Conservation (phyloP, 2,329 filamentous ascomycete genomes). For the Pseudocercospora macadamiae region DNA sequence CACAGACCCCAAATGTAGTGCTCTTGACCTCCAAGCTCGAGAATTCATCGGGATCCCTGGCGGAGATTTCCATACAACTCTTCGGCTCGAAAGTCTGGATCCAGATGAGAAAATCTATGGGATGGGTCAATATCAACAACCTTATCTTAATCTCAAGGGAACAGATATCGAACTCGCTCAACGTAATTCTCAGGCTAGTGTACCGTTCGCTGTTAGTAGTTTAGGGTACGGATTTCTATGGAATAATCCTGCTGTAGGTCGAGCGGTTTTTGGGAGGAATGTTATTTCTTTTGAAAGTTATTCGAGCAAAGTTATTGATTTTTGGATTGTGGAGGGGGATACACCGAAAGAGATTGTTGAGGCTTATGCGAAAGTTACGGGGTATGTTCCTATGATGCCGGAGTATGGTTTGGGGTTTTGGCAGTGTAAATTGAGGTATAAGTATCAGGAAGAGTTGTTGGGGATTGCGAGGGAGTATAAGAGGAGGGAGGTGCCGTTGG, state of each 20-base stretch:
- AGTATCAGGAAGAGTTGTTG: slow-evolving; percentile 66
- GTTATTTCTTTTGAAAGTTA: slow-evolving; percentile 64
- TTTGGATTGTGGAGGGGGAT: slow-evolving; percentile 65
- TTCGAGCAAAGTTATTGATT: slow-evolving; percentile 62
- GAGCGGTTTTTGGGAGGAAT: slow-evolving; percentile 64
- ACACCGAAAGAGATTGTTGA: slow-evolving; percentile 60
- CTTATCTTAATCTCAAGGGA: slow-evolving; percentile 65
- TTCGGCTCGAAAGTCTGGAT: slow-evolving; percentile 59
- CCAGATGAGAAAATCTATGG: slow-evolving; percentile 65
- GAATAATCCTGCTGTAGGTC: slow-evolving; percentile 67
- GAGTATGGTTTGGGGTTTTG: slow-evolving; percentile 70
- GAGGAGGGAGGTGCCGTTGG: slow-evolving; percentile 58
- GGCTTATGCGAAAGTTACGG: slow-evolving; percentile 60
- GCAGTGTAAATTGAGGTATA: slow-evolving; percentile 69
- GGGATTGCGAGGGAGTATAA: slow-evolving; percentile 63
- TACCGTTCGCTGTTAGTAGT: slow-evolving; percentile 64
- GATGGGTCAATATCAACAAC: slow-evolving; percentile 71
- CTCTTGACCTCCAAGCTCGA: slow-evolving; percentile 59
- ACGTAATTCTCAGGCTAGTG: slow-evolving; percentile 67
- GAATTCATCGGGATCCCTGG: slow-evolving; percentile 60
- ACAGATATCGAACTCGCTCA: slow-evolving; percentile 66
- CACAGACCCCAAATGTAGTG: slow-evolving; percentile 61
- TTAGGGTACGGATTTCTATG: slow-evolving; percentile 66
- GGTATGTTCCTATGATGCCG: slow-evolving; percentile 67
- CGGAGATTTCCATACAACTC: slow-evolving; percentile 59